phyloP scores from a whole-genome alignment of 2,329 filamentous ascomycete species.

The Coniochaeta pulveracea region DNA sequence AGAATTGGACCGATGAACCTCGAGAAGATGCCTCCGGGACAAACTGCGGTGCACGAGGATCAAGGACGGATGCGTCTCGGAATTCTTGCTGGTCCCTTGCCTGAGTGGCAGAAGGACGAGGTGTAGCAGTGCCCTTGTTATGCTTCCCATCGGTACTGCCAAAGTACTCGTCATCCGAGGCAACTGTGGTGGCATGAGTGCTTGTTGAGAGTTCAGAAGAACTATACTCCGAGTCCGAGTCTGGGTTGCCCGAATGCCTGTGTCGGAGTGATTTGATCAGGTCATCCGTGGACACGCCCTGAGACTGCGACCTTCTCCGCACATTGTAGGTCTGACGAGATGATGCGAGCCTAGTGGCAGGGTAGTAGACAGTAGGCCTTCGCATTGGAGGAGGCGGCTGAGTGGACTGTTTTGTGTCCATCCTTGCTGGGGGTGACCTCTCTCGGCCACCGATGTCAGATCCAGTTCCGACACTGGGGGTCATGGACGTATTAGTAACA shows the following conservation, averaged over 20 bases:
- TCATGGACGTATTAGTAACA: background rate
- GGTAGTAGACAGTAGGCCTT: conserved; percentile 1
- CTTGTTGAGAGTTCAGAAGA: conserved; percentile 24
- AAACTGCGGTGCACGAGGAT: too few relatives aligned
- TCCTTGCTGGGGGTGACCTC: background rate
- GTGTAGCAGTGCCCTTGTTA: too few relatives aligned
- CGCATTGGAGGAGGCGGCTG: background rate
- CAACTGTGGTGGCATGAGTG: conserved; percentile 25
- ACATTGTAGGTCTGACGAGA: conserved; percentile 3
- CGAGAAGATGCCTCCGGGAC: too few relatives aligned
- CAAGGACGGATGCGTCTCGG: too few relatives aligned
- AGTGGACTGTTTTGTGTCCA: background rate
- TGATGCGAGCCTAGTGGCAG: background rate
- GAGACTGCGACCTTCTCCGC: conserved; percentile 3
- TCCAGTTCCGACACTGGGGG: background rate
- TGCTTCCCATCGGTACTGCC: too few relatives aligned
- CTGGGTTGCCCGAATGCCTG: conserved; percentile 10
- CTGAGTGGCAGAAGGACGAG: too few relatives aligned
- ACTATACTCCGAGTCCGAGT: conserved; percentile 24
- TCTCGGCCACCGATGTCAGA: conserved; percentile 1
- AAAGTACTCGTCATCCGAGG: conserved; percentile 15
- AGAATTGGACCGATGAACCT: conserved; percentile 1
- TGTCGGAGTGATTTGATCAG: background rate
- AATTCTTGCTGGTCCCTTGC: too few relatives aligned
- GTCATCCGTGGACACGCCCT: conserved; percentile 2